Conservation (phyloP, 139 green algal species). For the Yamagishiella unicocca region DNA sequence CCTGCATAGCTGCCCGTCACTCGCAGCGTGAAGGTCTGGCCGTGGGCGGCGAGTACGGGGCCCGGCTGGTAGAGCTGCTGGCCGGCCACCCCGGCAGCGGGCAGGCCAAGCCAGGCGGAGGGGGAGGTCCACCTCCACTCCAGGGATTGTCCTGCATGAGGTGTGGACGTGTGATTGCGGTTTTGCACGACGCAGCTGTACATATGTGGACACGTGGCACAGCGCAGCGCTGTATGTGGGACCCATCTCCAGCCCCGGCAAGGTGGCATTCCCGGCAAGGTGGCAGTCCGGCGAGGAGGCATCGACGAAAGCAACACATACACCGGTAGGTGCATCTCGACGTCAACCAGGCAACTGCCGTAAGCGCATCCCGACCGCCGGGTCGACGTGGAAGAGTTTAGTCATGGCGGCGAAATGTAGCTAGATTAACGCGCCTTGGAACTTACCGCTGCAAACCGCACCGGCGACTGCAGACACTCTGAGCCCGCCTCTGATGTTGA, state of each 20-base stretch:
- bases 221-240: no score
- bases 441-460: not conserved
- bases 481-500: not conserved
- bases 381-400: no score
- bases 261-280: no score
- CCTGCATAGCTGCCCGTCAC: not conserved
- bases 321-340: no score
- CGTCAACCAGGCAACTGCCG: no score
- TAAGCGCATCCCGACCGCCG: no score
- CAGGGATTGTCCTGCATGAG: not conserved
- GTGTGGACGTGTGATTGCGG: not conserved
- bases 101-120: not conserved
- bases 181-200: no score
- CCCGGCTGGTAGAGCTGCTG: not conserved
- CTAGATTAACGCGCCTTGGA: no score
- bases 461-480: not conserved
- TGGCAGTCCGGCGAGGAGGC: not conserved
- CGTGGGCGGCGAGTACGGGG: slow-evolving; percentile 6
- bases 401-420: no score
- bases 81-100: not conserved
- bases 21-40: not conserved
- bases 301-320: no score
- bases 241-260: no score
- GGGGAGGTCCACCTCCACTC: slow-evolving; percentile 27
- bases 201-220: no score